Conservation (phyloP, 2,329 filamentous ascomycete species). For the Hypoxylon sp. region DNA sequence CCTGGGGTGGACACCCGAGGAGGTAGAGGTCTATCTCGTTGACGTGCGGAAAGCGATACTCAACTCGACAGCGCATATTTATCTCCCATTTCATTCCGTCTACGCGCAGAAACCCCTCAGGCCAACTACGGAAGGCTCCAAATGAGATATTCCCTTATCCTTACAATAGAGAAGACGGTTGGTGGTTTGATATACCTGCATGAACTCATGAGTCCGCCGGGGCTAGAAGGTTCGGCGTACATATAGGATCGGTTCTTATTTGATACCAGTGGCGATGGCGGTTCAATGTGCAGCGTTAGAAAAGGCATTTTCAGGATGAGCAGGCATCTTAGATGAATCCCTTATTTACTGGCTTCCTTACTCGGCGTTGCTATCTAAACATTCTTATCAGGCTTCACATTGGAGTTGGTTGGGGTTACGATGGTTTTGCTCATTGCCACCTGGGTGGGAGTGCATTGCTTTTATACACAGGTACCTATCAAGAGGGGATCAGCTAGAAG, state of each 20-base stretch:
- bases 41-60: constrained; percentile 62
- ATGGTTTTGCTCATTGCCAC: constrained; percentile 9
- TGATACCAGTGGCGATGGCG: constrained; percentile 33
- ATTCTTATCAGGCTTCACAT: constrained; percentile 20
- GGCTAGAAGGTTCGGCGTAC: constrained; percentile 27
- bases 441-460: constrained; percentile 7
- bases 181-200: constrained; percentile 28
- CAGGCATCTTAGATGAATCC: constrained; percentile 22
- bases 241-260: constrained; percentile 23
- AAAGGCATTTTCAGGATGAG: constrained; percentile 16
- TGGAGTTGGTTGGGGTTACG: constrained; percentile 1
- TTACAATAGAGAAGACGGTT: constrained; percentile 12
- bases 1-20: constrained; percentile 51
- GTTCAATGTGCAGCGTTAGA: constrained; percentile 21
- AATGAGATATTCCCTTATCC: constrained; percentile 18
- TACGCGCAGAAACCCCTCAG: constrained; percentile 66
- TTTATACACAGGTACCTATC: constrained; percentile 6
- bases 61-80: constrained; percentile 59
- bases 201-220: constrained; percentile 31
- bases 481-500: constrained; percentile 16
- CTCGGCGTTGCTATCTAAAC: constrained; percentile 13
- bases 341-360: constrained; percentile 11
- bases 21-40: constrained; percentile 67
- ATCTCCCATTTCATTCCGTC: constrained; percentile 69
- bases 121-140: constrained; percentile 13